Evolutionary conservation across 1,284 basidiomycete species (phyloP).

Genomic region (Rhodotorula sp.): DNA sequence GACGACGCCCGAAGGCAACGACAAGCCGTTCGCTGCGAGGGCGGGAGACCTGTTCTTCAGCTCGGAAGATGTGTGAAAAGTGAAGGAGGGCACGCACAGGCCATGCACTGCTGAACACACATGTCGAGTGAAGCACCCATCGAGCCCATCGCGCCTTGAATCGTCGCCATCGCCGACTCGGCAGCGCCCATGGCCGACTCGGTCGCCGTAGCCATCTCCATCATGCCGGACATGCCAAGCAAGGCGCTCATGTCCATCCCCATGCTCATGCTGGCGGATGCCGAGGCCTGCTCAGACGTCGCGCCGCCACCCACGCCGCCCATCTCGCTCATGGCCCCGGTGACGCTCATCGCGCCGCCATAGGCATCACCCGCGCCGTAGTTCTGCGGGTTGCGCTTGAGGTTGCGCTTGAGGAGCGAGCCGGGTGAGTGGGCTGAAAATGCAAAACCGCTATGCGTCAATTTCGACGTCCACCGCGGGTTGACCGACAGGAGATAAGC

Average conservation of each 20-base stretch:
- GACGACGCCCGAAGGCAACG: not conserved
- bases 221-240: not conserved
- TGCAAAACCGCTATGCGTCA: too few species aligned
- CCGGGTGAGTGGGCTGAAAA: not conserved
- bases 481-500: too few species aligned
- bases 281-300: too few species aligned
- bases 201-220: not conserved
- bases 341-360: not conserved
- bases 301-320: not conserved
- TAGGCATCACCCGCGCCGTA: not conserved
- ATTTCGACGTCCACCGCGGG: too few species aligned
- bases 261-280: too few species aligned
- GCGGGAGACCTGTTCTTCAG: not conserved
- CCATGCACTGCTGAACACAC: constrained; percentile 24
- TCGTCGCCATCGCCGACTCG: not conserved
- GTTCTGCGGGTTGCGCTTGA: not conserved
- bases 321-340: not conserved
- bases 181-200: not conserved
- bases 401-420: not conserved
- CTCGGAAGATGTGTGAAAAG: not conserved
- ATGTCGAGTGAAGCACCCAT: constrained; percentile 2
- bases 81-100: not conserved
- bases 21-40: not conserved
- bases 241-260: not conserved
- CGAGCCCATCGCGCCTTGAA: not conserved